Evolutionary conservation across 2,329 filamentous ascomycete species (phyloP).

Genomic region (Thelonectria blattea): DNA sequence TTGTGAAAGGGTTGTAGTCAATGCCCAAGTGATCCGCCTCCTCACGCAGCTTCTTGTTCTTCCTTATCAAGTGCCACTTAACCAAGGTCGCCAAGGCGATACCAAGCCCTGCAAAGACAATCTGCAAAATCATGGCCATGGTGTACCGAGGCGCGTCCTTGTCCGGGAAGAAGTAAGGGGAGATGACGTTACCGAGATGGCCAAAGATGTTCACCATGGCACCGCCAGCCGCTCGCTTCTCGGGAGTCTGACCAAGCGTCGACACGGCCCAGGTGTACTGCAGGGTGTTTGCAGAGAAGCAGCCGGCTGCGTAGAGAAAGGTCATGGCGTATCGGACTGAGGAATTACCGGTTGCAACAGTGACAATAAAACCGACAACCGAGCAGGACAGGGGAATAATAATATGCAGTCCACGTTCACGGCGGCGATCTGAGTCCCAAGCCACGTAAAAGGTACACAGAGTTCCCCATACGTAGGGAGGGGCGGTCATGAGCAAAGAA

Average conservation of each 20-base stretch:
- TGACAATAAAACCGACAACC: constrained; percentile 63
- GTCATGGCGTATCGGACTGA: constrained; percentile 32
- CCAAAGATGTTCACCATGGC: constrained; percentile 46
- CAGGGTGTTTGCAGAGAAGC: constrained; percentile 42
- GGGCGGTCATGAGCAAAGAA: constrained; percentile 61
- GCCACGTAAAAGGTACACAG: constrained; percentile 63
- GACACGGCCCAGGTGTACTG: constrained; percentile 45
- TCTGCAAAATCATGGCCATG: constrained; percentile 37
- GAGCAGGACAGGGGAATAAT: constrained; percentile 60
- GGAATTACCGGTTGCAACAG: constrained; percentile 56
- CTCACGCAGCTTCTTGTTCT: constrained; percentile 29
- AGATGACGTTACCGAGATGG: constrained; percentile 48
- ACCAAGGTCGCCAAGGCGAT: constrained; percentile 14
- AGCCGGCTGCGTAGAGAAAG: constrained; percentile 32
- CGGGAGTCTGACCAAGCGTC: constrained; percentile 43
- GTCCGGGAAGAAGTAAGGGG: constrained; percentile 47
- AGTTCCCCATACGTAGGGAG: constrained; percentile 61
- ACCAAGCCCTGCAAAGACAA: constrained; percentile 23
- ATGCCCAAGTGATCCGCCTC: constrained; percentile 24
- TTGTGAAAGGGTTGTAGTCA: constrained; percentile 28
- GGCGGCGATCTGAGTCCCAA: constrained; percentile 65
- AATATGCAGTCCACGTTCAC: constrained; percentile 68
- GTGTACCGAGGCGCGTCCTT: constrained; percentile 39
- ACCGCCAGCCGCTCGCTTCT: constrained; percentile 45
- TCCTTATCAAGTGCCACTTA: constrained; percentile 26